Evolutionary conservation across 1,284 basidiomycete genomes (phyloP).

Genomic region (Ustilago loliicola): DNA sequence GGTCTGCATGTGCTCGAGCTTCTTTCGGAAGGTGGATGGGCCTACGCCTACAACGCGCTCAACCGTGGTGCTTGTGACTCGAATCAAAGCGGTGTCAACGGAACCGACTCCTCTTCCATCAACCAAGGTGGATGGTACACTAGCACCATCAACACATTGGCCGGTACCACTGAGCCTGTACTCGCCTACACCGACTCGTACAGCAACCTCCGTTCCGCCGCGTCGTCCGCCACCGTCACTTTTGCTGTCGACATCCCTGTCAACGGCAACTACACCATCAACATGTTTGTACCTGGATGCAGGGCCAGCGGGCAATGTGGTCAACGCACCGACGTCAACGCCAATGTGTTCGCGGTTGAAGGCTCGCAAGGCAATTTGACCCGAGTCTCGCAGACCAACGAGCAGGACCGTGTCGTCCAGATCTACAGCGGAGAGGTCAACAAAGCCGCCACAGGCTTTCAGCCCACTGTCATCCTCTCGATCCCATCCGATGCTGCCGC

Average conservation of each 20-base stretch:
- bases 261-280: conserved; percentile 86
- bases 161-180: conserved; percentile 83
- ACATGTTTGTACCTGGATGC: conserved; percentile 89
- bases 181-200: conserved; percentile 80
- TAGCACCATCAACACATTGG: conserved; percentile 71
- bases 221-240: conserved; percentile 79
- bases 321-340: conserved; percentile 83
- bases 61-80: conserved; percentile 62
- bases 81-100: conserved; percentile 54
- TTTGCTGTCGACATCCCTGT: conserved; percentile 92
- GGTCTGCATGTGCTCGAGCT: conserved; percentile 91
- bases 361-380: conserved; percentile 72
- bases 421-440: conserved; percentile 87
- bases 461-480: conserved; percentile 56
- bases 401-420: conserved; percentile 76
- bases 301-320: conserved; percentile 82
- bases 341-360: conserved; percentile 80
- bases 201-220: conserved; percentile 76
- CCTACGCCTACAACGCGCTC: conserved; percentile 64
- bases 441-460: conserved; percentile 66
- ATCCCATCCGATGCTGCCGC: conserved; percentile 72
- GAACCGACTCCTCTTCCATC: conserved; percentile 54
- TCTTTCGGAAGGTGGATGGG: conserved; percentile 80
- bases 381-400: conserved; percentile 79
- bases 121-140: conserved; percentile 60